A percentile compares a stretch with the other conserved stretches of the same genome.
Evolutionary conservation across 1,284 basidiomycete genomes (phyloP).

Genomic region (Wolfiporia cocos): DNA sequence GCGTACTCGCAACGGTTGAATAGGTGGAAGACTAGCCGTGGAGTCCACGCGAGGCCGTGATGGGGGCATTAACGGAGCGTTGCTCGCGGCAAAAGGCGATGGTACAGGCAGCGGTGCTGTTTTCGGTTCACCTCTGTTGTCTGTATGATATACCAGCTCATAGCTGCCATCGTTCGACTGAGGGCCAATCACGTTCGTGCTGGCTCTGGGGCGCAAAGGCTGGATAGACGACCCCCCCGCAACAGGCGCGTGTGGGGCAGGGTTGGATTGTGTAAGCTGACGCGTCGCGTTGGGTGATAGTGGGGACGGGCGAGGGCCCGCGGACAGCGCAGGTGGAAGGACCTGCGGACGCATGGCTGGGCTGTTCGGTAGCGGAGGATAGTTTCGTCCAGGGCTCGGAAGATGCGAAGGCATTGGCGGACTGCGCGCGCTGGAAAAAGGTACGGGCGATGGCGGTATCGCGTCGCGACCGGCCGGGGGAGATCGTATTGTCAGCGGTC

Average conservation of each 20-base stretch:
- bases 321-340: constrained; percentile 15
- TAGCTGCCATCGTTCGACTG: constrained; percentile 12
- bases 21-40: constrained; percentile 5
- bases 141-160: constrained; percentile 21
- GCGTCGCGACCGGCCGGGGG: constrained; percentile 6
- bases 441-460: constrained; percentile 8
- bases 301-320: constrained; percentile 13
- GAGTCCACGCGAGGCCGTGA: constrained; percentile 4
- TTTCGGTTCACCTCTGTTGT: constrained; percentile 5
- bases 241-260: constrained; percentile 9
- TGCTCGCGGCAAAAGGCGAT: background rate
- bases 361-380: constrained; percentile 10
- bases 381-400: constrained; percentile 12
- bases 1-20: constrained; percentile 13
- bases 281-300: constrained; percentile 10
- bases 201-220: constrained; percentile 16
- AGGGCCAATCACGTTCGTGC: constrained; percentile 15
- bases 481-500: constrained; percentile 9
- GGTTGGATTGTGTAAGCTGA: constrained; percentile 19
- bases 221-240: constrained; percentile 5
- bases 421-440: constrained; percentile 11
- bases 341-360: constrained; percentile 14
- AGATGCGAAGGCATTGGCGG: constrained; percentile 11
- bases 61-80: constrained; percentile 1
- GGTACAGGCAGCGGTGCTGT: background rate